Conservation (phyloP, 495 filamentous ascomycete species). For the Evansstolkia leycettana region DNA sequence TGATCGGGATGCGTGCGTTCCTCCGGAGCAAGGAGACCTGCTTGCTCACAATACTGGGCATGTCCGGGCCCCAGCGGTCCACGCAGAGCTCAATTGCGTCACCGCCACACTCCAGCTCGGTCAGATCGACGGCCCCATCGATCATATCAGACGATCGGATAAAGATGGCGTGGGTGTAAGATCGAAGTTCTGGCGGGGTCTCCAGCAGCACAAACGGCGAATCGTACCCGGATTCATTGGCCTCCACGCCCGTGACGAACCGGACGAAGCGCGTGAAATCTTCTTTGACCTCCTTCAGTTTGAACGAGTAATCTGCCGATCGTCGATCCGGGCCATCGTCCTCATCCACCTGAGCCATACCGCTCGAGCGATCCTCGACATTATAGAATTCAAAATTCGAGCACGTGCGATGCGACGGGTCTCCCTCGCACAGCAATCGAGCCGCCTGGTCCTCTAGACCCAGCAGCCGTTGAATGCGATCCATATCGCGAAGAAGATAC, state of each 20-base stretch:
- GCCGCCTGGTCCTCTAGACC: slow-evolving; percentile 43
- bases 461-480: slow-evolving; percentile 52
- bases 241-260: slow-evolving; percentile 45
- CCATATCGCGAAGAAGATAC: slow-evolving; percentile 57
- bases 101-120: slow-evolving; percentile 52
- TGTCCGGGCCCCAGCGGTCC: slow-evolving; percentile 44
- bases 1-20: slow-evolving; percentile 54
- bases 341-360: slow-evolving; percentile 12
- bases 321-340: slow-evolving; percentile 29
- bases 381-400: slow-evolving; percentile 79
- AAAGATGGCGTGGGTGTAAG: slow-evolving; percentile 53
- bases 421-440: slow-evolving; percentile 36
- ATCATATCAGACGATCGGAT: slow-evolving; percentile 50
- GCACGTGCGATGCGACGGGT: slow-evolving; percentile 48
- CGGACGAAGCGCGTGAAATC: slow-evolving; percentile 63
- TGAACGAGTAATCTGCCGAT: slow-evolving; percentile 48
- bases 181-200: slow-evolving; percentile 51
- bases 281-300: slow-evolving; percentile 58
- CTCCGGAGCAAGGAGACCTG: slow-evolving; percentile 35
- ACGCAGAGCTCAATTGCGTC: slow-evolving; percentile 66
- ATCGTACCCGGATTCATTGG: slow-evolving; percentile 45
- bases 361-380: slow-evolving; percentile 35
- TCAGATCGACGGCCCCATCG: slow-evolving; percentile 40
- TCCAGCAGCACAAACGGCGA: slow-evolving; percentile 62
- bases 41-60: slow-evolving; percentile 30